A percentile compares a stretch with the other conserved stretches of the same genome.
Conservation (phyloP, 2,329 filamentous ascomycete genomes). For the Podosphaera fusca region DNA sequence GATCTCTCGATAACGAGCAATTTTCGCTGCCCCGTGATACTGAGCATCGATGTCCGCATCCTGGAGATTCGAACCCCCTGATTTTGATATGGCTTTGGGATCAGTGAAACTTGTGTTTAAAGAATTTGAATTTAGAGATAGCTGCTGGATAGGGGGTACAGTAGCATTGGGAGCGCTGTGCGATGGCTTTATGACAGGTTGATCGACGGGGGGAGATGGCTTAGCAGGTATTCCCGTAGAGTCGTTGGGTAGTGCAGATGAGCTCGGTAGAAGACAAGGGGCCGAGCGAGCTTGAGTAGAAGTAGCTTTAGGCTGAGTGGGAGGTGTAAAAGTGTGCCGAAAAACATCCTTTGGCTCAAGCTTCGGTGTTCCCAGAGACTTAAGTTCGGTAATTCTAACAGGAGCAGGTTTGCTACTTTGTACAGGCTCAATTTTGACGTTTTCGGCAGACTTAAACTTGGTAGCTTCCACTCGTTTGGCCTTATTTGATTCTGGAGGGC, state of each 20-base stretch:
- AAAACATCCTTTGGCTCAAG: neutral
- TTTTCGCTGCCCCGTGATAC: conserved; percentile 12
- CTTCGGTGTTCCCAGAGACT: neutral
- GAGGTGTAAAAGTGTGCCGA: neutral
- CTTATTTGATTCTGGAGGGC: neutral
- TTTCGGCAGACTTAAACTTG: neutral
- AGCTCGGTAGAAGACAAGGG: neutral
- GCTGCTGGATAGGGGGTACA: too few relatives aligned
- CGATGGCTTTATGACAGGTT: neutral
- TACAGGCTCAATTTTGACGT: neutral
- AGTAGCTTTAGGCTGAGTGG: neutral
- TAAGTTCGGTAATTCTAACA: neutral
- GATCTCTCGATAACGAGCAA: conserved; percentile 26
- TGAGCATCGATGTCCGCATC: neutral
- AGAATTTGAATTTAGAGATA: neutral
- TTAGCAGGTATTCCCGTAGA: neutral
- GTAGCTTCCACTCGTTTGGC: neutral
- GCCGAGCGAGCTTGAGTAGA: neutral
- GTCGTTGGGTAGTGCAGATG: neutral
- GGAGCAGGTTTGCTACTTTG: neutral
- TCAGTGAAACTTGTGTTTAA: neutral
- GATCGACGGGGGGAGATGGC: neutral
- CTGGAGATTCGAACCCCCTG: neutral
- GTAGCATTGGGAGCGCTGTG: neutral
- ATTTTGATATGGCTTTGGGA: neutral